Evolutionary conservation across 345 rosid genomes (phyloP).

Genomic region (Dimocarpus longan): DNA sequence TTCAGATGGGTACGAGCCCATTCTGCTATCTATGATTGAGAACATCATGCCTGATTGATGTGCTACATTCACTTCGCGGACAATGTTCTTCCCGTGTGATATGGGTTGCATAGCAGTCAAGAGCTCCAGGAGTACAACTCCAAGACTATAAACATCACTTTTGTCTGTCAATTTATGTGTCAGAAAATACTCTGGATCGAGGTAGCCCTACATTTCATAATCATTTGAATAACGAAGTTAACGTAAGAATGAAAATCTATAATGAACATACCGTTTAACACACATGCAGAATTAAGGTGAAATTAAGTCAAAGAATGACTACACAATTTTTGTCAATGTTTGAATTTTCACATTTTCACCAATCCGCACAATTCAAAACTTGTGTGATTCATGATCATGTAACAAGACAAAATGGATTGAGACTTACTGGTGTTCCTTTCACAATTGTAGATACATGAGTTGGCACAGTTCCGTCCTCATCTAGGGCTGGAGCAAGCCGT

Average conservation of each 20-base stretch:
- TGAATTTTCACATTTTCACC: too few relatives aligned
- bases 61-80: conserved; percentile 75
- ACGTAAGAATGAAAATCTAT: neutral
- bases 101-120: conserved; percentile 92
- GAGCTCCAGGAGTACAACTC: conserved; percentile 87
- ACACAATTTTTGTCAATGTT: too few relatives aligned
- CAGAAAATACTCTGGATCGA: conserved; percentile 94
- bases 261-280: too few relatives aligned
- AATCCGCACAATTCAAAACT: neutral
- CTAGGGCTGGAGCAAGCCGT: conserved; percentile 85
- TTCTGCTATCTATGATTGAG: conserved; percentile 70
- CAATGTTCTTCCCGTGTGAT: conserved; percentile 86
- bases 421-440: conserved; percentile 89
- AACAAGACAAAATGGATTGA: neutral
- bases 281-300: too few relatives aligned
- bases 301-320: too few relatives aligned
- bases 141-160: conserved; percentile 94
- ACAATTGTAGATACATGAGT: conserved; percentile 85
- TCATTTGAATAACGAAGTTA: neutral
- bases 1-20: conserved; percentile 81
- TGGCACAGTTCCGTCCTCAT: conserved; percentile 62
- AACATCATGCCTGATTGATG: conserved; percentile 53
- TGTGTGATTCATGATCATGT: neutral
- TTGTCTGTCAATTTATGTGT: conserved; percentile 90
- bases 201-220: conserved; percentile 63